Evolutionary conservation across 768 basidiomycete genomes (phyloP).

Genomic region (Pleurotus tuber-regium): DNA sequence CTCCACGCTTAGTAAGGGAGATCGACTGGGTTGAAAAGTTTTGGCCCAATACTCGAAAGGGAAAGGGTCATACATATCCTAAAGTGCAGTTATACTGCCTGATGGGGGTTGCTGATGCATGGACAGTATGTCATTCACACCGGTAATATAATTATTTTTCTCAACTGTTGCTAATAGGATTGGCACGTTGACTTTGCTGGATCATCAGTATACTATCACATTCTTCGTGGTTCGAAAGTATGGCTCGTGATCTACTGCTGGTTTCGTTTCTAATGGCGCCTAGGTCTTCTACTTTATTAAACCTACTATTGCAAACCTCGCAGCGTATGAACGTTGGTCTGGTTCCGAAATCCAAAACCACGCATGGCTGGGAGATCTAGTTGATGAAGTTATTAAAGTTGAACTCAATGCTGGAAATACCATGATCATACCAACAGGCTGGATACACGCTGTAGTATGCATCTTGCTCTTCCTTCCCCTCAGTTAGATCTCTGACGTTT

Average conservation of each 20-base stretch:
- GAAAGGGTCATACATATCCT: slow-evolving; percentile 74
- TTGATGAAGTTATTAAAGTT: slow-evolving; percentile 87
- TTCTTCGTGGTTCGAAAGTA: slow-evolving; percentile 83
- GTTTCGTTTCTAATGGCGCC: slow-evolving; percentile 7
- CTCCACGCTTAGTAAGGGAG: slow-evolving; percentile 82
- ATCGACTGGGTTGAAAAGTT: slow-evolving; percentile 97
- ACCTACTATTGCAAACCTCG: slow-evolving; percentile 81
- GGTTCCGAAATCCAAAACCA: slow-evolving; percentile 86
- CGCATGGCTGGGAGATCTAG: slow-evolving; percentile 91
- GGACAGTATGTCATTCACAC: slow-evolving; percentile 67
- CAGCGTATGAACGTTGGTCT: slow-evolving; percentile 92
- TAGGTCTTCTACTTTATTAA: slow-evolving; percentile 95
- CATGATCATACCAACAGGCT: slow-evolving; percentile 94
- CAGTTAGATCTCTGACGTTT: slow-evolving; percentile 5
- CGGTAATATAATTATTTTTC: not conserved
- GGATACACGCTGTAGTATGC: slow-evolving; percentile 96
- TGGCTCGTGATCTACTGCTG: slow-evolving; percentile 11
- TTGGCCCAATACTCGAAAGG: slow-evolving; percentile 82
- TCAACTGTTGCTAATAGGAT: slow-evolving; percentile 50
- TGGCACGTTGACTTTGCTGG: slow-evolving; percentile 99
- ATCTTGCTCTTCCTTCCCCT: not conserved
- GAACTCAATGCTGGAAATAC: slow-evolving; percentile 76
- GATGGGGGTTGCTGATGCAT: slow-evolving; percentile 91
- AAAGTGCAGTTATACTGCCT: slow-evolving; percentile 96
- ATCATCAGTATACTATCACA: slow-evolving; percentile 96